phyloP scores from a whole-genome alignment of 306 rosid species.

The Trifolium fragiferum region DNA sequence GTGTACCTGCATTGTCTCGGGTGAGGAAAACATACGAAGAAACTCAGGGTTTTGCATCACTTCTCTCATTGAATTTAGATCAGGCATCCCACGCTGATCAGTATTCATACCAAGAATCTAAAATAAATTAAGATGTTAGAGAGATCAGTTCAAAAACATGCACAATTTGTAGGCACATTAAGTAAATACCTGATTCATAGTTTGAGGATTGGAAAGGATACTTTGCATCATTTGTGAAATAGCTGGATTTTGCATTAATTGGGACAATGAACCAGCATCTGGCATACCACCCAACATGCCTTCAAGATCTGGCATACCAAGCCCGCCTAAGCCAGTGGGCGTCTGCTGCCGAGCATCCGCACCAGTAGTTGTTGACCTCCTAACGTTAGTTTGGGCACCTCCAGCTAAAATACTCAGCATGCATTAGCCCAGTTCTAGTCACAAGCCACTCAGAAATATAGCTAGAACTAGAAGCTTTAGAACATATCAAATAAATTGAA shows the following conservation, averaged over 20 bases:
- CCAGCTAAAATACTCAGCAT: conserved; percentile 59
- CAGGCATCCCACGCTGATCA: conserved; percentile 73
- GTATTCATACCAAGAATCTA: conserved; percentile 71
- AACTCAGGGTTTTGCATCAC: conserved; percentile 86
- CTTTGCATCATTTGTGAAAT: conserved; percentile 88
- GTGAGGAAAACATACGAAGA: conserved; percentile 75
- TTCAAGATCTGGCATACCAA: conserved; percentile 69
- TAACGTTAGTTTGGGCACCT: conserved; percentile 57
- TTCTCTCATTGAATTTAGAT: conserved; percentile 79
- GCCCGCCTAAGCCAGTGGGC: conserved; percentile 65
- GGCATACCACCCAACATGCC: conserved; percentile 67
- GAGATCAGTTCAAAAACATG: conserved; percentile 30
- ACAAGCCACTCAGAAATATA: conserved; percentile 15
- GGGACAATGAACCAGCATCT: conserved; percentile 64
- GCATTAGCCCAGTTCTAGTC: conserved; percentile 20
- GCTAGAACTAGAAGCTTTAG: conserved; percentile 27
- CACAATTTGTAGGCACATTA: conserved; percentile 12
- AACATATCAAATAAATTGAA: conserved; percentile 3
- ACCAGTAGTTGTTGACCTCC: conserved; percentile 55
- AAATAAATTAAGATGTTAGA: conserved; percentile 40
- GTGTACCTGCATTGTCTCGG: conserved; percentile 88
- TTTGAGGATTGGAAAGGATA: conserved; percentile 77
- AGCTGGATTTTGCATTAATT: conserved; percentile 85
- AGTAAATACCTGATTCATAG: conserved; percentile 72
- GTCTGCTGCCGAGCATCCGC: conserved; percentile 65